phyloP scores from a whole-genome alignment of 139 green algal species.

The Spirogloea muscicola region DNA sequence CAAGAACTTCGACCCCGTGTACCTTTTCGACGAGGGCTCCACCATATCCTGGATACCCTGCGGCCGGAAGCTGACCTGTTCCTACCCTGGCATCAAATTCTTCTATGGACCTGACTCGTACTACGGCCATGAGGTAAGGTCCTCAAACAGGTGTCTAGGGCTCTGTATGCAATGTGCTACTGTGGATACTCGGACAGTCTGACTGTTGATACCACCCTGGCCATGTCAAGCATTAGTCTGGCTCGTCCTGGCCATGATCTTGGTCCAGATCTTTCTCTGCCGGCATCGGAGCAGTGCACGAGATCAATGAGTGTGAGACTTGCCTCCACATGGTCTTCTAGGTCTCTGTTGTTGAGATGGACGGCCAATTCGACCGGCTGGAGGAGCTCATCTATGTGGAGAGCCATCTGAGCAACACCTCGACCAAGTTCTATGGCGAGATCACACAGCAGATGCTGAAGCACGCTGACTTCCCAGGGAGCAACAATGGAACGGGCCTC shows the following conservation, averaged over 20 bases:
- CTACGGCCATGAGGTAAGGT: constrained; percentile 80
- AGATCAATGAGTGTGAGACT: no score
- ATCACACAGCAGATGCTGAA: constrained; percentile 99
- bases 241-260: no score
- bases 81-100: constrained; percentile 84
- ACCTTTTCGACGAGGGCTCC: constrained; percentile 97
- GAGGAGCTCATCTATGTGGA: constrained; percentile 99
- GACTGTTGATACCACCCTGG: no score
- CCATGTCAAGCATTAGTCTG: no score
- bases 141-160: no score
- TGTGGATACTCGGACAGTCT: no score
- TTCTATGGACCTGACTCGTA: constrained; percentile 74
- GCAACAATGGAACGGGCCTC: constrained; percentile 98
- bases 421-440: constrained; percentile 94
- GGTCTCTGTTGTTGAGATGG: constrained; percentile 90
- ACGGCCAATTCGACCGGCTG: constrained; percentile 97
- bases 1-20: constrained; percentile 78
- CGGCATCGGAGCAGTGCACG: no score
- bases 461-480: constrained; percentile 90
- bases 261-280: no score
- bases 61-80: constrained; percentile 98
- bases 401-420: constrained; percentile 92
- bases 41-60: constrained; percentile 98
- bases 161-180: no score
- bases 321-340: no score